These are phyloP conservation scores for Juncus inflexus DNA, from an alignment of 176 grass and related monocot genomes.

Conservation along the genomic window DNA sequence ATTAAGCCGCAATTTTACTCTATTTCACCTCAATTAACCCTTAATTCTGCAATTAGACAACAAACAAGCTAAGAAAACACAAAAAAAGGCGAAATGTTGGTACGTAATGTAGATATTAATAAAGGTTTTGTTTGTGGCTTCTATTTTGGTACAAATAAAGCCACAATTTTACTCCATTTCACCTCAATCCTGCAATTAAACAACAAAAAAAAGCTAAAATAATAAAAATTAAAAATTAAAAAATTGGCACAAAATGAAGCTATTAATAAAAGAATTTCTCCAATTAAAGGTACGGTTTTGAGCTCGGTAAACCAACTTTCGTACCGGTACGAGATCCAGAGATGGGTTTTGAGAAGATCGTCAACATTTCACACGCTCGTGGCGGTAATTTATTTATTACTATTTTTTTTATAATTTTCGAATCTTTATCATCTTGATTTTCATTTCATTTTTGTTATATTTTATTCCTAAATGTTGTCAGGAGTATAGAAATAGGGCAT, in stretches of 20 bases:
- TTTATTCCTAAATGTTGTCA: background rate
- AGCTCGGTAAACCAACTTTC: slow-evolving; percentile 69
- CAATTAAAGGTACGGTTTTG: slow-evolving; percentile 47
- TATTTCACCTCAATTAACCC: background rate
- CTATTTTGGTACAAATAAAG: slow-evolving; percentile 5
- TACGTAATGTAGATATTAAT: background rate
- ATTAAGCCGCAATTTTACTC: background rate
- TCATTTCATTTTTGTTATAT: slow-evolving; percentile 12
- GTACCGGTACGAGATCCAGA: slow-evolving; percentile 55
- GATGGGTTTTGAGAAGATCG: slow-evolving; percentile 89
- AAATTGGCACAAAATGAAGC: background rate
- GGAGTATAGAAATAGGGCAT: too few relatives aligned
- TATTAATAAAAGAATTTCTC: background rate
- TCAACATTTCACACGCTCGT: slow-evolving; percentile 79
- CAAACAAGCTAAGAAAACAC: background rate
- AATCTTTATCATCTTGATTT: slow-evolving; percentile 8
- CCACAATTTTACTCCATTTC: background rate
- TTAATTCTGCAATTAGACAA: background rate
- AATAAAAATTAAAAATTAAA: background rate
- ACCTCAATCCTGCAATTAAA: background rate
- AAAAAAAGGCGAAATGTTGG: background rate
- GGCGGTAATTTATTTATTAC: slow-evolving; percentile 38
- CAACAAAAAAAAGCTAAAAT: background rate
- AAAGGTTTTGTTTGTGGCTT: slow-evolving; percentile 5
- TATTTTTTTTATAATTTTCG: slow-evolving; percentile 2